Evolutionary conservation across 768 basidiomycete genomes (phyloP), one percentile per base, ranked within the genome.

Genomic region (Mycena galopus): DNA sequence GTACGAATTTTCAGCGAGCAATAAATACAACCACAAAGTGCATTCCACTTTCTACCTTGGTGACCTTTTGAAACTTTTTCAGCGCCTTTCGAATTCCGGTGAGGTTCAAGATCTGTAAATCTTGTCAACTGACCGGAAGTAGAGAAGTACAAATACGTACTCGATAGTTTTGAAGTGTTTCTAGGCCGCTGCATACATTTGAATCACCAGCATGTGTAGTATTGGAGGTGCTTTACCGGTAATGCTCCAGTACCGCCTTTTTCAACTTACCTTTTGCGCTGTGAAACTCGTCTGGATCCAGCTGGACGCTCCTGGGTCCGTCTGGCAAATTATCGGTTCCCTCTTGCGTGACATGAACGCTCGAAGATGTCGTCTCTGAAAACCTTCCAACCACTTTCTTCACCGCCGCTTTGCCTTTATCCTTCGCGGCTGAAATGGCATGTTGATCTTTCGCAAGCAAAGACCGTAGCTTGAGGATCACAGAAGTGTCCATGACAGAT

Each of bases 21-120:
- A n/a, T n/a, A n/a, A n/a, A n/a, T n/a, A n/a, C n/a, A n/a, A n/a
- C n/a, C n/a, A n/a, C n/a, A n/a, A n/a, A n/a, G n/a, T n/a, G n/a
- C n/a, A n/a, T n/a, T n/a, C n/a, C n/a, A n/a, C n/a, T n/a, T n/a
- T 76, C n/a, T 76, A 93, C 92, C 80, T 87, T 90, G 17, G 95
- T 93, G 5, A 88, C 82, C 79, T 95, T 96, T 77, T 93, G 93
- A 73, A 94, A 96, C 79, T 96, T 96, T 82, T 93, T 96, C 67
- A 96, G 79, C 0, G 91, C 92, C 79, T 96, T 96, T 30, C 94
- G 87, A 79, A 98, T 96, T 1, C 97, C 98, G 1, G 95, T 94
- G 12, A 96, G 81, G 80, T 99, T 99, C 47, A 98, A 82, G 55
- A 93, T 90, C 92, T 95, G 73, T 11, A 29, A 32, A 55, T 21